Conservation (phyloP, 2,329 filamentous ascomycete genomes). For the Ophiognomonia clavigignenti-juglandacearum region DNA sequence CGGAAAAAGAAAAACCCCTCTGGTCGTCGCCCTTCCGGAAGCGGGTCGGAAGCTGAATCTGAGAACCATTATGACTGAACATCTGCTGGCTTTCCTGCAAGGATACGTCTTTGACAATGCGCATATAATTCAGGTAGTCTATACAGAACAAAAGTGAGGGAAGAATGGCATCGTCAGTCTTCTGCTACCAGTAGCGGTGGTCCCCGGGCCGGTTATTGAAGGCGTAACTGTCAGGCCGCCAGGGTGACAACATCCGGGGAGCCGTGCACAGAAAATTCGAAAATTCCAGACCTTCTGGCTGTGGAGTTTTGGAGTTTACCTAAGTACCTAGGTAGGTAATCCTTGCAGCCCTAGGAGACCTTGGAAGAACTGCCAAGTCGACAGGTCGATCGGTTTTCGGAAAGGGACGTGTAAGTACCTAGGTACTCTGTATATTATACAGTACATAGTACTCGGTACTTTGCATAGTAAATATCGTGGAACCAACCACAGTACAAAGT, state of each 20-base stretch:
- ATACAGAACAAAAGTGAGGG: too few relatives aligned
- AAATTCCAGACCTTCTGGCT: background rate
- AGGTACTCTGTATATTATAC: background rate
- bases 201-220: background rate
- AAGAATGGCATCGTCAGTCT: too few relatives aligned
- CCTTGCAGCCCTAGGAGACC: background rate
- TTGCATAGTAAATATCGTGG: too few relatives aligned
- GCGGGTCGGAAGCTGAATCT: background rate
- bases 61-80: too few relatives aligned
- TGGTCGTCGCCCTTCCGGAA: background rate
- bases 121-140: too few relatives aligned
- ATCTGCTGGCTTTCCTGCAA: background rate
- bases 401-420: background rate
- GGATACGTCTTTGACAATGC: background rate
- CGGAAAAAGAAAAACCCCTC: background rate
- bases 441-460: too few relatives aligned
- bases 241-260: background rate
- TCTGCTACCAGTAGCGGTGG: background rate
- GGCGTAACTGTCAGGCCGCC: background rate
- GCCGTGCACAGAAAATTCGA: background rate
- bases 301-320: too few relatives aligned
- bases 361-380: too few relatives aligned
- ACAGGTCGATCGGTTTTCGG: background rate
- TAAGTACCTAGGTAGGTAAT: background rate
- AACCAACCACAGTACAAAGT: too few relatives aligned